Percentiles rank a stretch among this genome's conserved stretches.
These are phyloP conservation scores for Dalbergia cochinchinensis DNA, from an alignment of 306 rosid species.

Conservation along the genomic window DNA sequence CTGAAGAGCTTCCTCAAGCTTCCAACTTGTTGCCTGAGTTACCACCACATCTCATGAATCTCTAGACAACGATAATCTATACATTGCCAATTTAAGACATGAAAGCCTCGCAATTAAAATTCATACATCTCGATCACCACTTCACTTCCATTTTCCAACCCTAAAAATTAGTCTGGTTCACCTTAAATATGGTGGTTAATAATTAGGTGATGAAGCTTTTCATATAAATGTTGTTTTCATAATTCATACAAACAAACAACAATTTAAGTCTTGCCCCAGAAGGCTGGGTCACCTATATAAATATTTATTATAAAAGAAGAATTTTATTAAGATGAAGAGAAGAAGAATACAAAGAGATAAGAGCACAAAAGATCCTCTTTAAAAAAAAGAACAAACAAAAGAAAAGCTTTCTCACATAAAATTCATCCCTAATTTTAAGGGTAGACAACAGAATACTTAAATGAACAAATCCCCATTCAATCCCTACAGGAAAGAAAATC, in stretches of 20 bases:
- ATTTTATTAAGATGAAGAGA: no score
- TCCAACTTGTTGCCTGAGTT: conserved; percentile 95
- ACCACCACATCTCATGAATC: conserved; percentile 41
- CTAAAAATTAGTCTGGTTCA: neutral
- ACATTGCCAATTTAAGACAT: neutral
- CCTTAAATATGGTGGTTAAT: neutral
- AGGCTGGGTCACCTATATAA: no score
- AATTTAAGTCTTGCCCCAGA: no score
- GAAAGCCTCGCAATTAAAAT: neutral
- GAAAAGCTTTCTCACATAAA: neutral
- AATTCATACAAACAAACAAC: no score
- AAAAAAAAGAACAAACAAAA: no score
- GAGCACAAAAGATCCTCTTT: no score
- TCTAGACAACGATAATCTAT: neutral
- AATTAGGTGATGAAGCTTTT: neutral
- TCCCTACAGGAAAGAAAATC: neutral
- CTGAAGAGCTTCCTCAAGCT: conserved; percentile 96
- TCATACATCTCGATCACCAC: neutral
- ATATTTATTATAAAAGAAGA: no score
- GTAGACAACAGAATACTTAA: no score
- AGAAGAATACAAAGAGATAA: neutral
- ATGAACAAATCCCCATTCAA: neutral
- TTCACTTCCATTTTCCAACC: conserved; percentile 10
- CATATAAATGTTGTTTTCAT: no score
- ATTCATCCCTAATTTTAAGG: neutral